Percentiles rank a stretch among this genome's conserved stretches.
phyloP scores from a whole-genome alignment of 176 grass and related monocot species.

The Chloris gayana region DNA sequence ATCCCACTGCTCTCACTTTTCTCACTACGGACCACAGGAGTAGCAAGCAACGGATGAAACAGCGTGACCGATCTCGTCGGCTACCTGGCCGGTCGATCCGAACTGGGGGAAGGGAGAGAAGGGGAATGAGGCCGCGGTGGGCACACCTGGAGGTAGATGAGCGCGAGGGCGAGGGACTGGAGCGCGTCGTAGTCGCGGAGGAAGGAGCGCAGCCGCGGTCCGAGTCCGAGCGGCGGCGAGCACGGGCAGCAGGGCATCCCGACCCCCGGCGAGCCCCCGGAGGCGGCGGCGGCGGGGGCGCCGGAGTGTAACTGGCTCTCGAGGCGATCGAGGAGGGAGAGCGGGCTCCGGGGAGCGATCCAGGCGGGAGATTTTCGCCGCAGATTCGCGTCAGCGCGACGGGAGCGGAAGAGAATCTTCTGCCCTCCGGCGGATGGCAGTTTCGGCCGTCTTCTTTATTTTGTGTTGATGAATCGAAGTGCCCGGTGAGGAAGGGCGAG shows the following conservation, averaged over 20 bases:
- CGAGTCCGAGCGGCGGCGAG: constrained; percentile 44
- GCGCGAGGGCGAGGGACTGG: constrained; percentile 72
- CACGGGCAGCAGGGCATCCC: constrained; percentile 73
- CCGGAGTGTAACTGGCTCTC: background rate
- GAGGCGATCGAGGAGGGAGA: background rate
- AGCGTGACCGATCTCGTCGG: constrained; percentile 8
- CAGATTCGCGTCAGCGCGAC: constrained; percentile 4
- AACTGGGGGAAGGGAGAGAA: background rate
- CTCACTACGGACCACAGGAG: background rate
- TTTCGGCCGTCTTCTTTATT: constrained; percentile 6
- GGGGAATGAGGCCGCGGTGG: background rate
- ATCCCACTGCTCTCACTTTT: background rate
- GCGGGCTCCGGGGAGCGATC: background rate
- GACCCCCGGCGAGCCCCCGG: constrained; percentile 26
- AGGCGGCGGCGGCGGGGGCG: background rate
- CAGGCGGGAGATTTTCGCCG: background rate
- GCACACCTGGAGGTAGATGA: constrained; percentile 93
- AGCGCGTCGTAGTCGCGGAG: constrained; percentile 93
- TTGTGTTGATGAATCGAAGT: background rate
- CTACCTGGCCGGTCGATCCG: too few species aligned
- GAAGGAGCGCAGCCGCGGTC: constrained; percentile 79
- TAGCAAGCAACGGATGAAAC: background rate
- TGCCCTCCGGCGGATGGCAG: constrained; percentile 2
- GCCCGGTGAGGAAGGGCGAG: background rate
- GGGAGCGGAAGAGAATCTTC: background rate